Evolutionary conservation across 345 rosid species (phyloP).

Genomic region (Populus deltoides): DNA sequence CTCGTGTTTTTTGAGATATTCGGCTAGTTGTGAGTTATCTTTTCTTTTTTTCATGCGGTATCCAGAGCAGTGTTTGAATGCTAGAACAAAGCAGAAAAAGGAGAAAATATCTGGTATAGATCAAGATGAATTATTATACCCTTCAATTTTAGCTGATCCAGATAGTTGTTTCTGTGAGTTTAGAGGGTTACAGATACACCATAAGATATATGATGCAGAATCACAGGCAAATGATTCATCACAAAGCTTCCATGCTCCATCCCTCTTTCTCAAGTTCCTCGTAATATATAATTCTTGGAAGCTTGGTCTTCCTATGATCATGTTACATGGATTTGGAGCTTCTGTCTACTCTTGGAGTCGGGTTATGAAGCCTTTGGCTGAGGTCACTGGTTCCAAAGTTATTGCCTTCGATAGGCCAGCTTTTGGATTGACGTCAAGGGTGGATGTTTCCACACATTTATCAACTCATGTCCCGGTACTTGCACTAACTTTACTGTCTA

Average conservation of each 20-base stretch:
- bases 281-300: conserved; percentile 7
- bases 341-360: conserved; percentile 82
- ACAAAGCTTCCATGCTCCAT: too few relatives aligned
- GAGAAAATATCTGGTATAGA: conserved; percentile 55
- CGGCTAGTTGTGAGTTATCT: not conserved
- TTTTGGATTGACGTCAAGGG: conserved; percentile 83
- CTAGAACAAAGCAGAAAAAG: conserved; percentile 28
- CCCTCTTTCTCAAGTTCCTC: conserved; percentile 5
- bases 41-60: not conserved
- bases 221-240: conserved; percentile 26
- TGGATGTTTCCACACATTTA: conserved; percentile 20
- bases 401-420: conserved; percentile 92
- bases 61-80: conserved; percentile 48
- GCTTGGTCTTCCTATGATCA: conserved; percentile 56
- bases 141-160: conserved; percentile 65
- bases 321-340: conserved; percentile 93
- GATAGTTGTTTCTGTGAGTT: conserved; percentile 92
- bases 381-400: conserved; percentile 57
- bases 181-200: conserved; percentile 69
- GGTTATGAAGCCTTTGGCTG: conserved; percentile 68
- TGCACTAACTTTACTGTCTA: not conserved
- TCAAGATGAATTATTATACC: conserved; percentile 69
- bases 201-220: conserved; percentile 54
- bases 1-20: not conserved
- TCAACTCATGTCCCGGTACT: conserved; percentile 63